phyloP scores from a whole-genome alignment of 352 stramenopile genomes.

The Phytophthora europaea region DNA sequence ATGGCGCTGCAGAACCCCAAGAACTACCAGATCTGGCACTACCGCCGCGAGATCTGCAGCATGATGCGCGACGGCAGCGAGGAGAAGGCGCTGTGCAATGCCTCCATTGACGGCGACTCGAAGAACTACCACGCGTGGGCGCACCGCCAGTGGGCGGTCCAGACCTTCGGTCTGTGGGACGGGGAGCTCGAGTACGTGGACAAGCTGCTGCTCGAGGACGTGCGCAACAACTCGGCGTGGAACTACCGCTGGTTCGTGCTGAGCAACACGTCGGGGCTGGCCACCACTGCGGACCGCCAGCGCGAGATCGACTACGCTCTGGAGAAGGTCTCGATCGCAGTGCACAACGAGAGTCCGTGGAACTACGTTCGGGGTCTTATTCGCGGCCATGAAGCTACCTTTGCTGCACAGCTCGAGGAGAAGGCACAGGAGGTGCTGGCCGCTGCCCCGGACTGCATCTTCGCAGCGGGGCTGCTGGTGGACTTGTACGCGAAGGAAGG shows the following conservation, averaged over 20 bases:
- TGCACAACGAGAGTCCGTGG: conserved; percentile 94
- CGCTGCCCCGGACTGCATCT: conserved; percentile 66
- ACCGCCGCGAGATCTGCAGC: conserved; percentile 95
- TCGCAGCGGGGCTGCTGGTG: conserved; percentile 75
- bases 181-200: conserved; percentile 94
- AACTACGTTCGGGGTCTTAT: conserved; percentile 91
- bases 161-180: conserved; percentile 91
- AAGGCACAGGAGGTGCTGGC: conserved; percentile 56
- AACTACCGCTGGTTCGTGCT: conserved; percentile 92
- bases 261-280: conserved; percentile 58
- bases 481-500: conserved; percentile 73
- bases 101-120: conserved; percentile 94
- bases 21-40: conserved; percentile 99
- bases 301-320: conserved; percentile 84
- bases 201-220: conserved; percentile 90
- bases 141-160: conserved; percentile 96
- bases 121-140: conserved; percentile 99
- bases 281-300: conserved; percentile 43
- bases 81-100: conserved; percentile 94
- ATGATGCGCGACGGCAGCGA: conserved; percentile 77
- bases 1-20: conserved; percentile 97
- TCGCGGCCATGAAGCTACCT: conserved; percentile 57
- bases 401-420: conserved; percentile 48
- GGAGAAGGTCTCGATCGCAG: conserved; percentile 66
- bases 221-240: conserved; percentile 98